Percentiles rank a stretch among this genome's conserved stretches.
phyloP scores from a whole-genome alignment of 805 yeast species.

The Pichia nakasei region DNA sequence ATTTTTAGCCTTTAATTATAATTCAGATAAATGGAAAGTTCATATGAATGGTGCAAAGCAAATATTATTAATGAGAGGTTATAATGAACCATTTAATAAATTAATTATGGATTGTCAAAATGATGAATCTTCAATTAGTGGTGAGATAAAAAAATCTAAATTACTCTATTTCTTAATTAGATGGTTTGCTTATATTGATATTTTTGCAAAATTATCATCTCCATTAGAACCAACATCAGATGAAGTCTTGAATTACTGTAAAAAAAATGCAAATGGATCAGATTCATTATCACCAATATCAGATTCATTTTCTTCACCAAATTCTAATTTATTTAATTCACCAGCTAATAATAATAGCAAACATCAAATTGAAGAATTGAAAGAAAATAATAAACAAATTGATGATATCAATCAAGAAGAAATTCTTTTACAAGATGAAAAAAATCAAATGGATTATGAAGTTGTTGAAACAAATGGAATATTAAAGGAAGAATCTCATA shows the following conservation, averaged over 20 bases:
- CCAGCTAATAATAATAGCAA: neutral
- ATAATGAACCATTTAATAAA: conserved; percentile 27
- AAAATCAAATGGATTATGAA: conserved; percentile 22
- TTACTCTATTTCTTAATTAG: conserved; percentile 49
- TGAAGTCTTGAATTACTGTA: conserved; percentile 14
- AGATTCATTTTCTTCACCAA: conserved; percentile 6
- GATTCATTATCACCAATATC: conserved; percentile 10
- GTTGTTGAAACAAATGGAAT: conserved; percentile 15
- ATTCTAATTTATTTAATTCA: neutral
- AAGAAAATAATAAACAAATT: conserved; percentile 18
- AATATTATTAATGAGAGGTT: conserved; percentile 46
- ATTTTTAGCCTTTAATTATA: conserved; percentile 41
- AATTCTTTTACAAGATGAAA: neutral
- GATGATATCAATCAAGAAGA: neutral
- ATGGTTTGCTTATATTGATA: conserved; percentile 64
- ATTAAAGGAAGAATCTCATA: conserved; percentile 21
- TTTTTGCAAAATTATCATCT: conserved; percentile 54
- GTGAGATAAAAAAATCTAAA: conserved; percentile 27
- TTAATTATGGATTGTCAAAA: conserved; percentile 15
- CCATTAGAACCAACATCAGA: conserved; percentile 28
- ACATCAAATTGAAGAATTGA: neutral
- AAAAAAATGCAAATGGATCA: neutral
- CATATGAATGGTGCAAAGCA: conserved; percentile 64
- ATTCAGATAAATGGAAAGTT: conserved; percentile 47
- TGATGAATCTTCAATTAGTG: conserved; percentile 12